Conservation (phyloP, 345 rosid genomes). For the Mercurialis annua region DNA sequence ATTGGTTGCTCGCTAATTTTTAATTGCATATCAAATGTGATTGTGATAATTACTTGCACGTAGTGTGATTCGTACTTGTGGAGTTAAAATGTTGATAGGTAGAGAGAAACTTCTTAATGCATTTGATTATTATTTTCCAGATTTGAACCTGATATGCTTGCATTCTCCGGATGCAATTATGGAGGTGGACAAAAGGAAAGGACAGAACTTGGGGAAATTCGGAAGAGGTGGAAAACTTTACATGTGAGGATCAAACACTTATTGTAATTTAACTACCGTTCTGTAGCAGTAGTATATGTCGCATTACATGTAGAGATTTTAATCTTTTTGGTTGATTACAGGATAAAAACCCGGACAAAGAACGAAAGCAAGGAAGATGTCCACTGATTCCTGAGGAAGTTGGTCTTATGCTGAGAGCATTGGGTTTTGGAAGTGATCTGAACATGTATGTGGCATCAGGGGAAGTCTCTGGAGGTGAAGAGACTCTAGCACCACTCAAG, state of each 20-base stretch:
- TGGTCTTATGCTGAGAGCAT: constrained; percentile 84
- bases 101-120: not conserved
- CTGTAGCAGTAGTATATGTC: not conserved
- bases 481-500: constrained; percentile 72
- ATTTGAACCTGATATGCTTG: constrained; percentile 96
- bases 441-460: constrained; percentile 91
- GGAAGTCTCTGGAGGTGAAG: constrained; percentile 83
- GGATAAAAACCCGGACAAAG: constrained; percentile 77
- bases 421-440: constrained; percentile 78
- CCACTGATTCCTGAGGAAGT: constrained; percentile 91
- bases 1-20: too few species aligned
- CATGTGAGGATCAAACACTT: constrained; percentile 47
- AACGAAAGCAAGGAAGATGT: constrained; percentile 75
- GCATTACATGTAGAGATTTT: not conserved
- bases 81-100: not conserved
- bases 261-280: not conserved
- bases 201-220: constrained; percentile 63
- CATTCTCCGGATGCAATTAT: constrained; percentile 91
- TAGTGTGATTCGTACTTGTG: not conserved
- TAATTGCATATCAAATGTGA: not conserved
- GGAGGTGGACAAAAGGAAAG: constrained; percentile 88
- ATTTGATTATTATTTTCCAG: constrained; percentile 32
- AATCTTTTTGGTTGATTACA: constrained; percentile 28
- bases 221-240: constrained; percentile 84
- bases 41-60: not conserved